Evolutionary conservation across 192 early-diverging fungal genomes (phyloP).

Genomic region (Spizellomyces sp.): DNA sequence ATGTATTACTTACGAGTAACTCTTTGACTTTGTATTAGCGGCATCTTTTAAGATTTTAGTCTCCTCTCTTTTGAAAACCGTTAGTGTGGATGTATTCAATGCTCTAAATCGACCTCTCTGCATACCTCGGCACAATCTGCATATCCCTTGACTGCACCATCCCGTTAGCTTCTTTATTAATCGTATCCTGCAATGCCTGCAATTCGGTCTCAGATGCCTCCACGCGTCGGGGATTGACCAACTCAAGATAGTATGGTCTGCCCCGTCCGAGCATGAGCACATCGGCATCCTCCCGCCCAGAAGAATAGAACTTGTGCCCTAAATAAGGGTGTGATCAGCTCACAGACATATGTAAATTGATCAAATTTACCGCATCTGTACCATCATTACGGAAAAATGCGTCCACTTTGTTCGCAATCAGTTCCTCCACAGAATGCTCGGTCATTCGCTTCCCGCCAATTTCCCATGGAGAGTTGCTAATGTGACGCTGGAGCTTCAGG

Average conservation of each 20-base stretch:
- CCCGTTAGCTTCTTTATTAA: conserved; percentile 39
- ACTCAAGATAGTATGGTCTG: conserved; percentile 88
- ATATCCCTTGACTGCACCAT: conserved; percentile 39
- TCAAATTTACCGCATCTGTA: conserved; percentile 25
- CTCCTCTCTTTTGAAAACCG: conserved; percentile 25
- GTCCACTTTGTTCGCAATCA: conserved; percentile 64
- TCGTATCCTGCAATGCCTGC: conserved; percentile 30
- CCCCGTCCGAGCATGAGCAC: conserved; percentile 93
- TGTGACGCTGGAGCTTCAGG: conserved; percentile 50
- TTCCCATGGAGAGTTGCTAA: conserved; percentile 87
- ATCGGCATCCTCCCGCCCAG: conserved; percentile 92
- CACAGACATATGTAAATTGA: background rate
- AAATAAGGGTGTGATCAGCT: conserved; percentile 6
- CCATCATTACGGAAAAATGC: conserved; percentile 59
- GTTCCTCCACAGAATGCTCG: conserved; percentile 79
- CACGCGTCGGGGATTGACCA: conserved; percentile 72
- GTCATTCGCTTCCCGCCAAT: conserved; percentile 69
- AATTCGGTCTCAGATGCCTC: conserved; percentile 29
- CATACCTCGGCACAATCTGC: conserved; percentile 42
- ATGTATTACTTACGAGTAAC: conserved; percentile 34
- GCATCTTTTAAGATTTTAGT: conserved; percentile 48
- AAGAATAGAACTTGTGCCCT: conserved; percentile 76
- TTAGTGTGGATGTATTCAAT: conserved; percentile 5
- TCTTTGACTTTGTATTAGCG: conserved; percentile 51
- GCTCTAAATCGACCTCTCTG: background rate